Conservation (phyloP, 805 yeast species). For the Metschnikowia gelsemii region DNA sequence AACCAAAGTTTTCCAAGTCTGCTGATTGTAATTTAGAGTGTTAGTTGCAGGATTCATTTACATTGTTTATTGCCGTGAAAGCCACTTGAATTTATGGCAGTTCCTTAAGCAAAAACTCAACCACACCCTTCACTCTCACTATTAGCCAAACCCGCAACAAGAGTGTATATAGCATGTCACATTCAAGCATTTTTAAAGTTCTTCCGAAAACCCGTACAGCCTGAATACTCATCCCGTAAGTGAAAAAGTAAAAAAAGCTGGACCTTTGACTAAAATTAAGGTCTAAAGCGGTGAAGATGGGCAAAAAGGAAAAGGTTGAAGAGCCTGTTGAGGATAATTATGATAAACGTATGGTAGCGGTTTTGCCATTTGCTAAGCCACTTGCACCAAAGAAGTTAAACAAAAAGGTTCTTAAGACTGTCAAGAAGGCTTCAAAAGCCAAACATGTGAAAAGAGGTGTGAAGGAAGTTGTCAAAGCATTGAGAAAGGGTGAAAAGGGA, state of each 20-base stretch:
- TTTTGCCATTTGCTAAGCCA: conserved; percentile 89
- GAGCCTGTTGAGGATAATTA: conserved; percentile 70
- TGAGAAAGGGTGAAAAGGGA: conserved; percentile 98
- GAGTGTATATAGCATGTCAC: too few species aligned
- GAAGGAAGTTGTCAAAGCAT: conserved; percentile 96
- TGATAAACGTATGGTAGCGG: conserved; percentile 87
- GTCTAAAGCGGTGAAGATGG: conserved; percentile 27
- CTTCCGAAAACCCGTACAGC: conserved; percentile 10
- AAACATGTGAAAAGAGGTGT: conserved; percentile 99
- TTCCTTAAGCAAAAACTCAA: too few species aligned
- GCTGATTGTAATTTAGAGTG: too few species aligned
- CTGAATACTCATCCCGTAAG: conserved; percentile 8
- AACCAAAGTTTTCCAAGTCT: too few species aligned
- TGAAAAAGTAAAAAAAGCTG: conserved; percentile 6
- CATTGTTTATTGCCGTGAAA: too few species aligned
- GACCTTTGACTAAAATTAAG: not conserved
- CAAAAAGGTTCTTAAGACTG: conserved; percentile 92
- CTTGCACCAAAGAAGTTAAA: conserved; percentile 93
- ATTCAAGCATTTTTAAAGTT: conserved; percentile 1
- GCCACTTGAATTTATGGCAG: too few species aligned
- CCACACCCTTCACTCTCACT: too few species aligned
- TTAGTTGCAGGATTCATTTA: too few species aligned
- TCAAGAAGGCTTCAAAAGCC: conserved; percentile 96
- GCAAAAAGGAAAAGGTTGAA: conserved; percentile 45
- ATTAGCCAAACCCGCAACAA: too few species aligned